Evolutionary conservation across 2,329 filamentous ascomycete genomes (phyloP), one percentile per base, ranked within the genome.

Genomic region (Trichophyton equinum): DNA sequence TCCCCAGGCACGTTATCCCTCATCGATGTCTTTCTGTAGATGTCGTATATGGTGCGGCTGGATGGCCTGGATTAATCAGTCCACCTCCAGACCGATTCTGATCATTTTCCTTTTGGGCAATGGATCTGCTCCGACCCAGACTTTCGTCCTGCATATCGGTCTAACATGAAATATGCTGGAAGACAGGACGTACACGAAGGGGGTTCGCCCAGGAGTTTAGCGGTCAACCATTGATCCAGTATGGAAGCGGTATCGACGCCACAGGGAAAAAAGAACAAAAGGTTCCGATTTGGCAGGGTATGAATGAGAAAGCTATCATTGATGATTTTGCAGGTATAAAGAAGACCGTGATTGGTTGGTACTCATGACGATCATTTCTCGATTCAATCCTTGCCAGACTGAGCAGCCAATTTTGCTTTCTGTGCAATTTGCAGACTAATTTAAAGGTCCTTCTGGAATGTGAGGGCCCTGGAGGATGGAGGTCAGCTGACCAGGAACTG

Each of bases 381-480:
- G 20, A 58, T 58, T 47, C 40, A 57, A 57, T 18, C 53, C 30
- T 18, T 53, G 47, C 30, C 38, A 38, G 53, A 36, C 33, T 57
- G 53, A 57, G 53, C n/a, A 57, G 30, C 36, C 18, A 38, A 38
- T 38, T 42, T 57, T 38, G 30, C 36, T 57, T 57, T 57, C 53
- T 38, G 36, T 57, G 30, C 30, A 42, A 57, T 57, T 57, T 42
- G 53, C 53, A 40, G 25, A 5, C 53, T 42, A 57, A 42, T 57
- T 57, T 42, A 42, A 57, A 57, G 53, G 30, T 33, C 53, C 53
- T 57, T 57, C 53, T 57, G 53, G 53, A 57, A 57, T 57, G 53
- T 57, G 53, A 40, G 53, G 6, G 33, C 33, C 33, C 7, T 36
- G 33, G 33, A 38, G 53, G 53, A 57, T 42, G 33, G 53, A 30